A percentile compares a stretch with the other conserved stretches of the same genome.
Evolutionary conservation across 805 yeast species (phyloP).

Genomic region (Candida ovalis): DNA sequence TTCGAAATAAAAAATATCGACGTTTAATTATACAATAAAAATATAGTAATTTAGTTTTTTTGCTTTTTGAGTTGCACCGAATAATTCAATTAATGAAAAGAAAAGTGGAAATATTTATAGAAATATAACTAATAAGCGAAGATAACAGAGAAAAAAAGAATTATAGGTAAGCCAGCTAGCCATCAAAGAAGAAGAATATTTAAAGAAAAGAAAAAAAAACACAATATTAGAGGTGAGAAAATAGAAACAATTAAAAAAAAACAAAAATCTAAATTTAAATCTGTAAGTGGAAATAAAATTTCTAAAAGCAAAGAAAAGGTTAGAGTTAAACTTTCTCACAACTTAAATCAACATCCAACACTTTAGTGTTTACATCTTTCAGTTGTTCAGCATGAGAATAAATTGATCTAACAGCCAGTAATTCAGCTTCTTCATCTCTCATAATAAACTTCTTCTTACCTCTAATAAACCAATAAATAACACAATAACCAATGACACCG

Average conservation of each 20-base stretch:
- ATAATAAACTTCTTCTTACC: conserved; percentile 23
- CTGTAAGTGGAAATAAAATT: too few species aligned
- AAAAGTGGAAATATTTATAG: too few species aligned
- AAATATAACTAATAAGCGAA: too few species aligned
- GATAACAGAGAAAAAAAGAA: too few species aligned
- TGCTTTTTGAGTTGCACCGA: too few species aligned
- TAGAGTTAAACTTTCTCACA: neutral
- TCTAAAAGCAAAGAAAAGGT: too few species aligned
- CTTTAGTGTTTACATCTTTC: neutral
- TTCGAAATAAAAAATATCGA: too few species aligned
- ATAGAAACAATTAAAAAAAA: neutral
- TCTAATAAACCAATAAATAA: conserved; percentile 50
- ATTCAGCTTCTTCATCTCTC: conserved; percentile 15
- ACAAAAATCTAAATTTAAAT: neutral
- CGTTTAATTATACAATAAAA: too few species aligned
- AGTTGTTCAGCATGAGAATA: neutral
- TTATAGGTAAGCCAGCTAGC: too few species aligned
- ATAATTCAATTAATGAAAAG: too few species aligned
- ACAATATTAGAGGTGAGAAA: neutral
- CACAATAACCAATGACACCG: conserved; percentile 41
- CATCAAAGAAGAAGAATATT: too few species aligned
- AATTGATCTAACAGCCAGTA: conserved; percentile 1
- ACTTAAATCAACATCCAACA: neutral
- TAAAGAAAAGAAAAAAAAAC: neutral
- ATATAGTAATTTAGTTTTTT: too few species aligned